Evolutionary conservation across 169 alveolate species (phyloP).

Genomic region (Plasmodium blacklocki): DNA sequence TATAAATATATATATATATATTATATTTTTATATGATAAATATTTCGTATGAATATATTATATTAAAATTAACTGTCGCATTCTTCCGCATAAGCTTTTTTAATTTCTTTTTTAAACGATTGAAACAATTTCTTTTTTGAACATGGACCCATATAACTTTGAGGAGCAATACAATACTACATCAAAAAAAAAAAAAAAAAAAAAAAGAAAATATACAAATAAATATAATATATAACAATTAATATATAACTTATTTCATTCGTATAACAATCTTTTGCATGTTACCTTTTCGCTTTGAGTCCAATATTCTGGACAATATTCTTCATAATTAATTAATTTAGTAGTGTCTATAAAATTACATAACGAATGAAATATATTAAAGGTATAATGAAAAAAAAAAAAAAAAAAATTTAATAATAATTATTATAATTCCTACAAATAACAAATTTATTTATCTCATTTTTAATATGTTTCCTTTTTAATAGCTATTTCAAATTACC

Average conservation of each 20-base stretch:
- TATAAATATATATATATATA: no score
- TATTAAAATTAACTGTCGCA: conserved; percentile 31
- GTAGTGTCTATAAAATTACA: conserved; percentile 8
- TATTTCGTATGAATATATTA: no score
- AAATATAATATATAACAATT: not conserved
- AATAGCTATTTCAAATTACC: conserved; percentile 16
- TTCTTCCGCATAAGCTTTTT: conserved; percentile 69
- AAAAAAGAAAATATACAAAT: not conserved
- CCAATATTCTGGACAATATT: conserved; percentile 63
- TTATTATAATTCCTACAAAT: not conserved
- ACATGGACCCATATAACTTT: conserved; percentile 54
- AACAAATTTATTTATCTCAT: not conserved
- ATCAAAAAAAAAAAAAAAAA: not conserved
- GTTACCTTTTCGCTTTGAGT: conserved; percentile 35
- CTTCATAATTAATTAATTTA: conserved; percentile 25
- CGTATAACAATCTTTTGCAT: not conserved
- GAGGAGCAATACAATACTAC: conserved; percentile 65
- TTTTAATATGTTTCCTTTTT: not conserved
- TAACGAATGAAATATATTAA: not conserved
- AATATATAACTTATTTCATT: not conserved
- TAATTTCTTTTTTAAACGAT: conserved; percentile 22
- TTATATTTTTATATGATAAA: no score
- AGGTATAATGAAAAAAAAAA: not conserved
- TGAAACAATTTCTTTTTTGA: conserved; percentile 47
- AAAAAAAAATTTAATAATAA: not conserved